A percentile compares a stretch with the other conserved stretches of the same genome.
Conservation (phyloP, 345 rosid species). For the Acer campestre region DNA sequence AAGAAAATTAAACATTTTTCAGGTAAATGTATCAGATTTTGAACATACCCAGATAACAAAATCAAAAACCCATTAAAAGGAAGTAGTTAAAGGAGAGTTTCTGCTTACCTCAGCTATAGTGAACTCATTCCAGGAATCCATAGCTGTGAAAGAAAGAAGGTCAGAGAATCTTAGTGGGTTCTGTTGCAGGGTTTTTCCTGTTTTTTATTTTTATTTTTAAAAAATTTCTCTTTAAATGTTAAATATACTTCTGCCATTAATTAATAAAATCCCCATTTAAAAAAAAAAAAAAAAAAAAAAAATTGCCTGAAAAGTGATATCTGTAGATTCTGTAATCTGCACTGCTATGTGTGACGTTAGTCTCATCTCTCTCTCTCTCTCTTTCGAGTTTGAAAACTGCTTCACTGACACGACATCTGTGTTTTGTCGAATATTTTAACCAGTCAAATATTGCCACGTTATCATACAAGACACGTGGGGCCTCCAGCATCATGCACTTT, state of each 20-base stretch:
- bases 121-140: constrained; percentile 16
- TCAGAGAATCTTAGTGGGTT: not conserved
- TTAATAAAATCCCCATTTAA: not conserved
- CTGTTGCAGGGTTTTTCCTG: not conserved
- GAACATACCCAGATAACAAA: constrained; percentile 13
- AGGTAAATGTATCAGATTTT: not conserved
- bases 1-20: not conserved
- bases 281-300: not conserved
- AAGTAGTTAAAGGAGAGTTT: not conserved
- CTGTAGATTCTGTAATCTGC: not conserved
- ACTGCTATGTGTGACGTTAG: not conserved
- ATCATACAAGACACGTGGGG: not conserved
- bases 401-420: not conserved
- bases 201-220: not conserved
- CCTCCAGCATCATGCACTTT: not conserved
- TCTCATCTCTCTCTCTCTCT: not conserved
- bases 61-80: not conserved
- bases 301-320: not conserved
- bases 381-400: not conserved
- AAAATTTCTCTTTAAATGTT: too few relatives aligned
- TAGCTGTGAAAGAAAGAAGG: not conserved
- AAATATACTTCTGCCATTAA: too few relatives aligned
- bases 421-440: not conserved
- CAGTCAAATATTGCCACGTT: not conserved
- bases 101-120: constrained; percentile 22